Evolutionary conservation across 495 filamentous ascomycete genomes (phyloP).

Genomic region (Neurospora sp.): DNA sequence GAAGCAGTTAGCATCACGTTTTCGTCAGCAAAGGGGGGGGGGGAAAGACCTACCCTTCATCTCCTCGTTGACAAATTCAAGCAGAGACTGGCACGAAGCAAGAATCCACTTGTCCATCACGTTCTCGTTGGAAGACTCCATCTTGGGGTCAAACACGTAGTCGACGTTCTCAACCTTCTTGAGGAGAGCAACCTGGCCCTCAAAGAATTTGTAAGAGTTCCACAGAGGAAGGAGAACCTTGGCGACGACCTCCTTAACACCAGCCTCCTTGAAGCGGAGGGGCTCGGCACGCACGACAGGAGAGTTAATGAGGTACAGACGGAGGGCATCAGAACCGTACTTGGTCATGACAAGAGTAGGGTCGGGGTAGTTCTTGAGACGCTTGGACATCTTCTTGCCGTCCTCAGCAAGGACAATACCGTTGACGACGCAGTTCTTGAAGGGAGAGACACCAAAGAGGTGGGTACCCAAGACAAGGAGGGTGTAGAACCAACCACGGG

Average conservation of each 20-base stretch:
- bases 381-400: slow-evolving; percentile 99
- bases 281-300: slow-evolving; percentile 92
- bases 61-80: slow-evolving; percentile 89
- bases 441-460: slow-evolving; percentile 79
- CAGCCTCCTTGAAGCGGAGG: slow-evolving; percentile 80
- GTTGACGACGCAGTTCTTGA: slow-evolving; percentile 95
- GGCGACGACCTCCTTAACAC: slow-evolving; percentile 91
- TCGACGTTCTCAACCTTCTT: slow-evolving; percentile 80
- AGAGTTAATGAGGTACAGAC: slow-evolving; percentile 94
- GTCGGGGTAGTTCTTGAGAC: slow-evolving; percentile 95
- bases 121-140: slow-evolving; percentile 69
- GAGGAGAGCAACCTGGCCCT: slow-evolving; percentile 82
- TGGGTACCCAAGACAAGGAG: slow-evolving; percentile 83
- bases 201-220: slow-evolving; percentile 98
- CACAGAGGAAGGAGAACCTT: slow-evolving; percentile 91
- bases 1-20: slow-evolving; percentile 9
- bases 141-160: slow-evolving; percentile 68
- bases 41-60: slow-evolving; percentile 56
- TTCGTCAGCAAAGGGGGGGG: background rate
- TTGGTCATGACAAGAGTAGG: slow-evolving; percentile 72
- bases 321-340: slow-evolving; percentile 88
- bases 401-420: slow-evolving; percentile 91
- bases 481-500: slow-evolving; percentile 97
- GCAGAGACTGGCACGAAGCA: slow-evolving; percentile 82
- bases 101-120: slow-evolving; percentile 98